Base-by-base conservation (phyloP, 306 rosid species). In the Comarum palustre region DNA sequence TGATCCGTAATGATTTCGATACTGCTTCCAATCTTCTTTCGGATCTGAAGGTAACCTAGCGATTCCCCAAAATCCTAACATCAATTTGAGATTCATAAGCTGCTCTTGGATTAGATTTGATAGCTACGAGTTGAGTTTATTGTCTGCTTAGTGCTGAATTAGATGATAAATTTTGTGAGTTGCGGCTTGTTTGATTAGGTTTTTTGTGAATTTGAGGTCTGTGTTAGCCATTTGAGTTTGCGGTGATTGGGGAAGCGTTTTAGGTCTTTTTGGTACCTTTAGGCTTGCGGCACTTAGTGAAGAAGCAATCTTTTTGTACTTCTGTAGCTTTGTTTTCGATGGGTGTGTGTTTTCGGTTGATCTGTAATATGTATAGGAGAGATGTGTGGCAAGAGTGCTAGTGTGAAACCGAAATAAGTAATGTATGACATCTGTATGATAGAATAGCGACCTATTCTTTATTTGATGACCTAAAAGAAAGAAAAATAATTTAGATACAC, bases 11-110 rank as follows among this genome's bases (percentile, higher is more conserved):
- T n/a, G 98, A 91, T 79, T 88, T 41, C 52, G 82, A 85, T 46
- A 73, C 84, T 36, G 80, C 81, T 58, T 29, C 68, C 64, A 70
- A 72, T 43, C 83, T 87, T 36, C 94, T 93, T 36, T 87, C 92
- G 9, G 88, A 91, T 77, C 92, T 93, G 20, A 93, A 93, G 96
- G 98, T 94, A 41, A 75, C 52, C 51, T 25, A 20, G 39, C 11
- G 45, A 72, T 42, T 31, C 15, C 13, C 43, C 41, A 72, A 74
- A 79, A 78, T 87, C 91, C 89, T 80, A 85, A 34, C 61, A 47
- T 39, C 19, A 48, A 59, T 42, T 54, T 25, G 31, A 29, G 31
- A 29, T 29, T 29, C 31, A 1, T 29, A 29, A 29, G 31, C 31
- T 29, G 31, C 31, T 29, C n/a, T n/a, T n/a, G n/a, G n/a, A n/a